Percentiles rank a stretch among this genome's conserved stretches.
phyloP scores from a whole-genome alignment of 2,329 filamentous ascomycete species.

The Cladosporium cucumerinum region DNA sequence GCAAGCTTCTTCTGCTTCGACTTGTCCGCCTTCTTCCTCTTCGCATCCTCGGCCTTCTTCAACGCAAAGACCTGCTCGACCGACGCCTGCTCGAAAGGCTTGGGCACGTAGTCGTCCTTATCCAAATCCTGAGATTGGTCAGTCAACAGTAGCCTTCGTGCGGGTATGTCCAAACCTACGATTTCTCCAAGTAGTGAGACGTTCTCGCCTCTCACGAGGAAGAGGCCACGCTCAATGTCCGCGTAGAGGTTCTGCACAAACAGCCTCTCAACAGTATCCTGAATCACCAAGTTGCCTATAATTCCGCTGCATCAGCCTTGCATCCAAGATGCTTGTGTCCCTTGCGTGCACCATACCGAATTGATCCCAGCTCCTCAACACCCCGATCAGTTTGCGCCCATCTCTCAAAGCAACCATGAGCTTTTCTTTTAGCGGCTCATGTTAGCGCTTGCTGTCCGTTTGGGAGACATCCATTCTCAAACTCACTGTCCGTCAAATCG shows the following conservation, averaged over 20 bases:
- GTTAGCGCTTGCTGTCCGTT: neutral
- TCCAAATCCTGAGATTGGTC: slow-evolving; percentile 66
- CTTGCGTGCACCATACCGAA: slow-evolving; percentile 63
- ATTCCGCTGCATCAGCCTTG: slow-evolving; percentile 6
- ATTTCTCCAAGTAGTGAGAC: slow-evolving; percentile 95
- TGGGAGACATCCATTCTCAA: slow-evolving; percentile 32
- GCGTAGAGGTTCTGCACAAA: slow-evolving; percentile 74
- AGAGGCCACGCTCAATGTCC: slow-evolving; percentile 81
- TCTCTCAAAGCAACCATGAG: slow-evolving; percentile 87
- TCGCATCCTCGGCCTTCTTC: slow-evolving; percentile 66
- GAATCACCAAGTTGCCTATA: slow-evolving; percentile 87
- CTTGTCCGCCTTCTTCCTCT: slow-evolving; percentile 72
- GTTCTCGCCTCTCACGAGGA: slow-evolving; percentile 92
- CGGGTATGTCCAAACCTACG: slow-evolving; percentile 37
- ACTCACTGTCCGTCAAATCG: slow-evolving; percentile 91
- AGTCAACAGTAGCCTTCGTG: neutral
- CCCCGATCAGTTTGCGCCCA: slow-evolving; percentile 88
- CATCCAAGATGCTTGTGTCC: neutral
- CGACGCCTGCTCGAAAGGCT: slow-evolving; percentile 64
- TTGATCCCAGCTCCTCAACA: slow-evolving; percentile 94
- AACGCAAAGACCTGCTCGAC: slow-evolving; percentile 67
- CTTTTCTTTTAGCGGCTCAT: slow-evolving; percentile 66
- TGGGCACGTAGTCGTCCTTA: slow-evolving; percentile 82
- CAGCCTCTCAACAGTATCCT: slow-evolving; percentile 86
- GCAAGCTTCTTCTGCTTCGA: slow-evolving; percentile 66